Conservation (phyloP, 345 rosid genomes). For the Eucalyptus erythrocorys region DNA sequence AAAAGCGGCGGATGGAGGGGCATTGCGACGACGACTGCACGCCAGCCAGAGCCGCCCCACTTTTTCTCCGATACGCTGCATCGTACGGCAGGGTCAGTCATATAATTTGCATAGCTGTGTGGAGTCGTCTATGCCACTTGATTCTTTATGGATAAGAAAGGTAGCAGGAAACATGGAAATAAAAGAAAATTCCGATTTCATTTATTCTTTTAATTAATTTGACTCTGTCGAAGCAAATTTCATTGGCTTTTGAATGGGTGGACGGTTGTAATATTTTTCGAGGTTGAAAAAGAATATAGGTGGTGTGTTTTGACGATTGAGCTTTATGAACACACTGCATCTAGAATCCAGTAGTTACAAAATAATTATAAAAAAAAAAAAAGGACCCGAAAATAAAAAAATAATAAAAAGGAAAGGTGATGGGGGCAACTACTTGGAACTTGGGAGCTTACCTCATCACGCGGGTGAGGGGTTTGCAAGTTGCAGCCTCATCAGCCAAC, state of each 20-base stretch:
- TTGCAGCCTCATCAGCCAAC: background rate
- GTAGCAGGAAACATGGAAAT: background rate
- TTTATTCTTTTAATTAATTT: background rate
- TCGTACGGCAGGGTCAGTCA: background rate
- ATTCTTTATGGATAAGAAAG: background rate
- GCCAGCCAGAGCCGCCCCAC: background rate
- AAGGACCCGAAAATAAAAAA: background rate
- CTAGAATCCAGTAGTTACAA: background rate
- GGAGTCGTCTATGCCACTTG: rapidly evolving
- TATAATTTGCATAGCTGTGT: background rate
- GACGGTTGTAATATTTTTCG: background rate
- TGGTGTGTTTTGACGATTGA: background rate
- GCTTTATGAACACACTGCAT: background rate
- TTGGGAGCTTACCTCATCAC: background rate
- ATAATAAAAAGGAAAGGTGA: background rate
- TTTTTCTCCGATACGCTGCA: background rate
- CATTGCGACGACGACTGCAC: background rate
- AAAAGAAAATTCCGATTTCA: background rate
- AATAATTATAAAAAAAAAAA: rapidly evolving
- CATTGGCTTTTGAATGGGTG: too few relatives aligned
- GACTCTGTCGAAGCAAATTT: background rate
- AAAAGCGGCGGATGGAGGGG: background rate
- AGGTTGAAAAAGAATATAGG: background rate
- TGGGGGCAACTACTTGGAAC: background rate
- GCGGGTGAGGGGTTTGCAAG: background rate